These are phyloP conservation scores for Eurotiales sp. DNA, from an alignment of 2,329 filamentous ascomycete species.

Conservation along the genomic window DNA sequence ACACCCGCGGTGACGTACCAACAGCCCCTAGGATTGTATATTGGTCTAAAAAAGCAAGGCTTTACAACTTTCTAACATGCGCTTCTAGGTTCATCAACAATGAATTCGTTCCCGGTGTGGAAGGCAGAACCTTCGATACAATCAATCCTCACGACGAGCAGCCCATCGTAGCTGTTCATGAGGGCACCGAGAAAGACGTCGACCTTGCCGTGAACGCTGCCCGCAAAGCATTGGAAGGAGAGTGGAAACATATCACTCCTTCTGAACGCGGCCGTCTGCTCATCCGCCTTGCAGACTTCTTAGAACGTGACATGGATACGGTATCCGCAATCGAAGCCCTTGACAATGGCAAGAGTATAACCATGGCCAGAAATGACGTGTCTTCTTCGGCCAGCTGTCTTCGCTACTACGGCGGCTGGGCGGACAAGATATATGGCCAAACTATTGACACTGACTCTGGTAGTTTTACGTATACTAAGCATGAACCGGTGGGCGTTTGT, in stretches of 20 bases:
- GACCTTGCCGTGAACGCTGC: constrained; percentile 77
- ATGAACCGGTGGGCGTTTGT: constrained; percentile 35
- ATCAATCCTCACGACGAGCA: constrained; percentile 78
- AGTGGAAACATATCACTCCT: constrained; percentile 68
- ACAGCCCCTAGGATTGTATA: constrained; percentile 7
- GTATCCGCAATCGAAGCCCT: constrained; percentile 62
- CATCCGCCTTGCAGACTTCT: constrained; percentile 72
- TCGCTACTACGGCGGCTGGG: constrained; percentile 86
- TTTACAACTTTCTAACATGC: not conserved
- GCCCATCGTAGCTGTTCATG: constrained; percentile 75
- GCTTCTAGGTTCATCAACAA: not conserved
- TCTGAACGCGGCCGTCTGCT: constrained; percentile 66
- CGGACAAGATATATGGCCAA: constrained; percentile 88
- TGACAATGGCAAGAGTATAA: constrained; percentile 22
- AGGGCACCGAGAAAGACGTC: constrained; percentile 76
- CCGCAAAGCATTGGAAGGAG: constrained; percentile 66
- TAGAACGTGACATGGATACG: constrained; percentile 71
- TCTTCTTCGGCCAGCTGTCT: constrained; percentile 34
- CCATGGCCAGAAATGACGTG: constrained; percentile 21
- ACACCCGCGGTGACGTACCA: not conserved
- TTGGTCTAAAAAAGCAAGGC: not conserved
- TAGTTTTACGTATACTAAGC: not conserved
- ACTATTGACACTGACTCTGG: constrained; percentile 52
- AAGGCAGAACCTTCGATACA: constrained; percentile 84
- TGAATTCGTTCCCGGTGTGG: constrained; percentile 66